Evolutionary conservation across 495 filamentous ascomycete species (phyloP).

Genomic region (Hypomontagnella submonticulosa): DNA sequence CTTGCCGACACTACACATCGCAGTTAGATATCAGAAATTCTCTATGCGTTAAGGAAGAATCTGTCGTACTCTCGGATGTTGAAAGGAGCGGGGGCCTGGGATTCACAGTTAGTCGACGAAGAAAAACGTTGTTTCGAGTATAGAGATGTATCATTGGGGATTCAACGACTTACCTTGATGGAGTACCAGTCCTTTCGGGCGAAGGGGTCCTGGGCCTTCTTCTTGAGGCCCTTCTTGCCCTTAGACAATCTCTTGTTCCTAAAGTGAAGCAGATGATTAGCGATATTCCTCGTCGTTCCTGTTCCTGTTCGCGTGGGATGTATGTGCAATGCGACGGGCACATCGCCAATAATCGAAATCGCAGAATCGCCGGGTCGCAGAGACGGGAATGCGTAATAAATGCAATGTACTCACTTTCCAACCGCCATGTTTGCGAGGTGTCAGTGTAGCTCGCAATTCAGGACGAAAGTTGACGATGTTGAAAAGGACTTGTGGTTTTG

Average conservation of each 20-base stretch:
- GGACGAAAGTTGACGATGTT: slow-evolving; percentile 45
- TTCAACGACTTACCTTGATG: slow-evolving; percentile 78
- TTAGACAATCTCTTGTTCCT: slow-evolving; percentile 99
- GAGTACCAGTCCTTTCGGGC: slow-evolving; percentile 98
- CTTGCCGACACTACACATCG: slow-evolving; percentile 85
- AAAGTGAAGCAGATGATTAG: slow-evolving; percentile 65
- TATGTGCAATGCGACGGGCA: slow-evolving; percentile 34
- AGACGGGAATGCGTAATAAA: slow-evolving; percentile 20
- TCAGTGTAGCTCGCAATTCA: slow-evolving; percentile 47
- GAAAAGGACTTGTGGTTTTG: slow-evolving; percentile 45
- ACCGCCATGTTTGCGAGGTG: slow-evolving; percentile 84
- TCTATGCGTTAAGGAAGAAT: background rate
- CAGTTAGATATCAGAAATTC: slow-evolving; percentile 47
- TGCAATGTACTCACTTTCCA: slow-evolving; percentile 76
- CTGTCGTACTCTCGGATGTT: slow-evolving; percentile 91
- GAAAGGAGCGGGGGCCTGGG: slow-evolving; percentile 93
- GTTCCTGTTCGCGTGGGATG: slow-evolving; percentile 26
- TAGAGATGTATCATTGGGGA: slow-evolving; percentile 4
- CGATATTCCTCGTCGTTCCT: slow-evolving; percentile 36
- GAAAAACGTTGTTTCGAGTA: slow-evolving; percentile 18
- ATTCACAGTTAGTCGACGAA: slow-evolving; percentile 32
- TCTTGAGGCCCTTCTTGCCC: slow-evolving; percentile 99
- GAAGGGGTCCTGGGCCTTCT: slow-evolving; percentile 97
- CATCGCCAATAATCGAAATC: slow-evolving; percentile 29
- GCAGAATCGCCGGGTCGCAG: slow-evolving; percentile 24